Evolutionary conservation across 2,329 filamentous ascomycete genomes (phyloP).

Genomic region (Xylariales sp.): DNA sequence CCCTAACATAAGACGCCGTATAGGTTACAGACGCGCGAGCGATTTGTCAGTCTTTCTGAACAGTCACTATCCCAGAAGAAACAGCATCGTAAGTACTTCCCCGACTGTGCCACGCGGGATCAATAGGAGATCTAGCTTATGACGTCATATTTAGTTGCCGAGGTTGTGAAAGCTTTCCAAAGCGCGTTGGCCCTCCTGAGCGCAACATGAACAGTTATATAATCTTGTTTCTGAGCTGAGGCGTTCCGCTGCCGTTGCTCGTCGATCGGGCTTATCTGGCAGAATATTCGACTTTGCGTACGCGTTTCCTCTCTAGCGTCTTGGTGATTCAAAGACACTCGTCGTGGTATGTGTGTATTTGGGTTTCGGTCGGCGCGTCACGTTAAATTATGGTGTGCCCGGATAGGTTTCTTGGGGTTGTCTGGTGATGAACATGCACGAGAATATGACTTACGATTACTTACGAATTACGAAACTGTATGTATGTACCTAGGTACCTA

Average conservation of each 20-base stretch:
- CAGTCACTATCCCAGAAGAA: conserved; percentile 77
- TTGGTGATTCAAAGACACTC: neutral
- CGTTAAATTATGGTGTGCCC: neutral
- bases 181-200: conserved; percentile 68
- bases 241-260: neutral
- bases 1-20: conserved; percentile 29
- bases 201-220: conserved; percentile 37
- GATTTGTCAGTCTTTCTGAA: conserved; percentile 81
- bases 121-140: conserved; percentile 37
- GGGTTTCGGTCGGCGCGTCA: conserved; percentile 13
- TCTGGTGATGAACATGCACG: conserved; percentile 29
- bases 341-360: neutral
- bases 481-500: conserved; percentile 9
- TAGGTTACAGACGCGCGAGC: conserved; percentile 81
- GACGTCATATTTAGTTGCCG: conserved; percentile 53
- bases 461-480: conserved; percentile 19
- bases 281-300: neutral
- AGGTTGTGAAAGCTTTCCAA: conserved; percentile 73
- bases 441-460: conserved; percentile 31
- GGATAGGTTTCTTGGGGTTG: neutral
- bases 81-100: conserved; percentile 75
- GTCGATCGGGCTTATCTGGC: neutral
- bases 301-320: neutral
- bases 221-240: neutral
- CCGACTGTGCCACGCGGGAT: conserved; percentile 35